These are phyloP conservation scores for Canavalia ensiformis DNA, from an alignment of 306 rosid species.

Conservation along the genomic window DNA sequence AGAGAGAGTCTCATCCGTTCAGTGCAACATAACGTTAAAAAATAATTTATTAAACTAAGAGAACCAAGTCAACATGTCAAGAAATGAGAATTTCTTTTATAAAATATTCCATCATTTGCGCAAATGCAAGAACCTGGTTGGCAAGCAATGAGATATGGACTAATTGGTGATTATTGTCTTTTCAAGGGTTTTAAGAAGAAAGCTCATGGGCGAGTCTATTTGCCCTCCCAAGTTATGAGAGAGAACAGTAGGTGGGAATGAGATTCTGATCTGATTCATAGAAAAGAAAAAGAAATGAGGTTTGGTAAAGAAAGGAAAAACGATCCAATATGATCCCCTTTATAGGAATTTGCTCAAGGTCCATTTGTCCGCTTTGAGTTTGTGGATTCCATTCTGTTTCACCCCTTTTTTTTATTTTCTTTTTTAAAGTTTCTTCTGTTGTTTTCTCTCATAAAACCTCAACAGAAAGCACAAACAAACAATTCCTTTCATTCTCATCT, in stretches of 20 bases:
- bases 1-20: constrained; percentile 33
- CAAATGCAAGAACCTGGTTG: constrained; percentile 52
- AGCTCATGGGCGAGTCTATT: constrained; percentile 26
- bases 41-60: constrained; percentile 31
- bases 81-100: constrained; percentile 39
- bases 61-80: constrained; percentile 38
- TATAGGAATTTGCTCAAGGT: constrained; percentile 72
- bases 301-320: constrained; percentile 50
- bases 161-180: constrained; percentile 46
- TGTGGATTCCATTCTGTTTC: constrained; percentile 70
- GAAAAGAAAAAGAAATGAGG: constrained; percentile 43
- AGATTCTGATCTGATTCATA: constrained; percentile 60
- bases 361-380: constrained; percentile 79
- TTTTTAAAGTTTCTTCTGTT: constrained; percentile 42
- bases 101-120: constrained; percentile 53
- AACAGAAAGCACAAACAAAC: constrained; percentile 60
- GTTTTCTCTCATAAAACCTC: constrained; percentile 53
- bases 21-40: constrained; percentile 30
- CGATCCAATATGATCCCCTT: constrained; percentile 54
- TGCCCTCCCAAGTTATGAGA: constrained; percentile 24
- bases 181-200: constrained; percentile 48
- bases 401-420: not conserved
- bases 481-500: constrained; percentile 53
- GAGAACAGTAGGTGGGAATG: constrained; percentile 55
- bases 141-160: constrained; percentile 53